phyloP scores from a whole-genome alignment of 768 basidiomycete genomes.

The Suillus decipiens region DNA sequence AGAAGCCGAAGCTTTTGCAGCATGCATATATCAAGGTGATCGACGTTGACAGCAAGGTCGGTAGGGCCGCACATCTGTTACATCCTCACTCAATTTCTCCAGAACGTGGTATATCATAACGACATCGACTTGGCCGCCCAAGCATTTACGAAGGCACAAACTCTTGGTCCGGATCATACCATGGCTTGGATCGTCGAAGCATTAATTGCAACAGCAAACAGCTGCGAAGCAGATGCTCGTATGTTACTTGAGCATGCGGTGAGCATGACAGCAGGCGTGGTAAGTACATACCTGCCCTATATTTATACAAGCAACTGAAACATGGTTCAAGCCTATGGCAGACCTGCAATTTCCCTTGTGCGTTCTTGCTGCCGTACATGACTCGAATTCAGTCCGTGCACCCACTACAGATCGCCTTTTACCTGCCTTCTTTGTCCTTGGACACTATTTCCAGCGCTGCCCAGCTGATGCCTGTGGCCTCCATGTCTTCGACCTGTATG shows the following conservation, averaged over 20 bases:
- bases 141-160: slow-evolving; percentile 84
- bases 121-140: slow-evolving; percentile 86
- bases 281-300: slow-evolving; percentile 36
- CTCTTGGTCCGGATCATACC: slow-evolving; percentile 87
- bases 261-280: slow-evolving; percentile 55
- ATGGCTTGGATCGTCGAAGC: slow-evolving; percentile 92
- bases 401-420: too few relatives aligned
- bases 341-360: slow-evolving; percentile 75
- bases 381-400: too few relatives aligned
- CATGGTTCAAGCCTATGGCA: slow-evolving; percentile 62
- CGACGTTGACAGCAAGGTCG: slow-evolving; percentile 82
- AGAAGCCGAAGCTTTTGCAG: slow-evolving; percentile 75
- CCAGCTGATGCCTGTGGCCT: too few relatives aligned
- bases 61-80: slow-evolving; percentile 16
- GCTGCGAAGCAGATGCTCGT: slow-evolving; percentile 60
- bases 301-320: slow-evolving; percentile 14
- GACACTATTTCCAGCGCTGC: too few relatives aligned
- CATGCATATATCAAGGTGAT: slow-evolving; percentile 90
- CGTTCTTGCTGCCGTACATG: slow-evolving; percentile 47
- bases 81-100: slow-evolving; percentile 10
- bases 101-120: slow-evolving; percentile 73
- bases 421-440: too few relatives aligned
- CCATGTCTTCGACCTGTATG: too few relatives aligned
- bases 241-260: slow-evolving; percentile 76
- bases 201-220: slow-evolving; percentile 61